Conservation (phyloP, 2,329 filamentous ascomycete species). For the Sporothrix pallida region DNA sequence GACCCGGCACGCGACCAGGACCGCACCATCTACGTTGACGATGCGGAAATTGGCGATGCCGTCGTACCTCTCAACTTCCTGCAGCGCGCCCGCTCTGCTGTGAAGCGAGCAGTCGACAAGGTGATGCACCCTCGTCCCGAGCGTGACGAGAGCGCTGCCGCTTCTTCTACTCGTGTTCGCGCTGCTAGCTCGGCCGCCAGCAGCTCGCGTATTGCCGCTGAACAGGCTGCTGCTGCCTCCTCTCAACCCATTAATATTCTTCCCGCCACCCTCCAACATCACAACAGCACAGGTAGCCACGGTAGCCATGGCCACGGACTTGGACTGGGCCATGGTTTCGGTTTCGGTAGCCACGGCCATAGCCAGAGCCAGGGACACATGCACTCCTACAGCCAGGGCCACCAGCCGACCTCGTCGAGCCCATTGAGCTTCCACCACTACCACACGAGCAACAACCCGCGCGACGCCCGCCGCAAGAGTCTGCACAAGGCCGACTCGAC, state of each 20-base stretch:
- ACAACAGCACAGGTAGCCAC: conserved; percentile 23
- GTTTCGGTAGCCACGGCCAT: conserved; percentile 22
- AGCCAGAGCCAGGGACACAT: conserved; percentile 29
- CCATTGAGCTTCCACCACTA: conserved; percentile 57
- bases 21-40: conserved; percentile 89
- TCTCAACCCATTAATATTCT: conserved; percentile 51
- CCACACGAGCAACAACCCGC: conserved; percentile 40
- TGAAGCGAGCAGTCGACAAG: conserved; percentile 70
- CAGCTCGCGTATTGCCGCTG: conserved; percentile 56
- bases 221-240: conserved; percentile 44
- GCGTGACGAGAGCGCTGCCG: conserved; percentile 56
- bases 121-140: conserved; percentile 67
- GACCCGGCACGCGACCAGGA: conserved; percentile 81
- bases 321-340: too few relatives aligned
- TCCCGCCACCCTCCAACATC: conserved; percentile 40
- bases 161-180: conserved; percentile 53
- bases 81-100: conserved; percentile 79
- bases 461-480: conserved; percentile 60
- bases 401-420: conserved; percentile 30
- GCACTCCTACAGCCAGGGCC: conserved; percentile 33
- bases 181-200: conserved; percentile 69
- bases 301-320: neutral
- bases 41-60: conserved; percentile 84
- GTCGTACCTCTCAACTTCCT: conserved; percentile 89
- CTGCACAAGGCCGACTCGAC: conserved; percentile 62